phyloP scores from a whole-genome alignment of 306 rosid species.

The Prinsepia uniflora region DNA sequence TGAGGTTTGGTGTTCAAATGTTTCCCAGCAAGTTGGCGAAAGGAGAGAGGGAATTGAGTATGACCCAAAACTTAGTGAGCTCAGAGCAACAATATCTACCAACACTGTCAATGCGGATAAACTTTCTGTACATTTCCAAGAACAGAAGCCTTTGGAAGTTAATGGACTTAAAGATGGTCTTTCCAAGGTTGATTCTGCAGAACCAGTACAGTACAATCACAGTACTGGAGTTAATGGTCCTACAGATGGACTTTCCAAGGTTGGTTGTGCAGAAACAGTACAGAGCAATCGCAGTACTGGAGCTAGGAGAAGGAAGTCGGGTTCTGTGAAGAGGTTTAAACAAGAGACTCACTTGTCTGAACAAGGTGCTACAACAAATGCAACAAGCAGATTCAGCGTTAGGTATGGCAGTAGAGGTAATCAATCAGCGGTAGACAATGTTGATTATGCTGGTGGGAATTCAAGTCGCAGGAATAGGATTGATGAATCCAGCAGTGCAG shows the following conservation, averaged over 20 bases:
- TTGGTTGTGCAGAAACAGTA: constrained; percentile 31
- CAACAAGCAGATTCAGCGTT: constrained; percentile 29
- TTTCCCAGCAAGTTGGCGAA: constrained; percentile 23
- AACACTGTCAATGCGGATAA: constrained; percentile 41
- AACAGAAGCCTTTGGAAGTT: constrained; percentile 30
- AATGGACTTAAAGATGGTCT: constrained; percentile 28
- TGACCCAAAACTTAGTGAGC: constrained; percentile 85
- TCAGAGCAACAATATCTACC: constrained; percentile 40
- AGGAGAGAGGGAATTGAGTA: constrained; percentile 43
- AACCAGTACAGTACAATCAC: constrained; percentile 38
- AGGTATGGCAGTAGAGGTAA: constrained; percentile 32
- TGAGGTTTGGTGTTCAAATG: constrained; percentile 32
- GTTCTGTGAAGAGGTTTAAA: constrained; percentile 81
- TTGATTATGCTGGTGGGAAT: constrained; percentile 38
- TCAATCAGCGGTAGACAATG: constrained; percentile 22
- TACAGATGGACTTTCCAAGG: constrained; percentile 34
- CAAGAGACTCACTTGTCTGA: constrained; percentile 39
- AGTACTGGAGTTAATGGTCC: constrained; percentile 58
- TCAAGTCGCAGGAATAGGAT: constrained; percentile 32
- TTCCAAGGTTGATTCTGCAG: constrained; percentile 33
- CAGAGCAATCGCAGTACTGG: constrained; percentile 54
- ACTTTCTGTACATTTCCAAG: constrained; percentile 47
- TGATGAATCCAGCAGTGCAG: constrained; percentile 34
- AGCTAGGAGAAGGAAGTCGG: constrained; percentile 82
- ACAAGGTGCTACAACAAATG: constrained; percentile 34